Conservation (phyloP, 2,329 filamentous ascomycete species). For the Pestalotiopsis sp. region DNA sequence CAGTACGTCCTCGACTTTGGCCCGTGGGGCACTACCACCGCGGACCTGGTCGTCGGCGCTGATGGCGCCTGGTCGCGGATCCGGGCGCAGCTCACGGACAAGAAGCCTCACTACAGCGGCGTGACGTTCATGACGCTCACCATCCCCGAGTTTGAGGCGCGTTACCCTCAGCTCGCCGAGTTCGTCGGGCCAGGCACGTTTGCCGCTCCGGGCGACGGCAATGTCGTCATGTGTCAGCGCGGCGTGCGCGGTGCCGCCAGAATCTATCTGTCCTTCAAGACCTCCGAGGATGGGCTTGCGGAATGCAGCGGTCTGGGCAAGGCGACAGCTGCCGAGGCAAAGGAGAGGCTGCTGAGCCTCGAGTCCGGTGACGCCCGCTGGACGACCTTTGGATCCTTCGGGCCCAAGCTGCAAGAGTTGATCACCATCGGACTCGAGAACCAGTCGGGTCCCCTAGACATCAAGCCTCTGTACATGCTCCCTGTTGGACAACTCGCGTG, state of each 20-base stretch:
- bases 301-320: constrained; percentile 12
- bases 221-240: constrained; percentile 3
- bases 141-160: background rate
- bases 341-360: constrained; percentile 1
- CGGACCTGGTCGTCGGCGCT: constrained; percentile 37
- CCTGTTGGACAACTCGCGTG: constrained; percentile 23
- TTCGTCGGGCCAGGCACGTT: constrained; percentile 2
- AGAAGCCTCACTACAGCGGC: constrained; percentile 4
- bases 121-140: background rate
- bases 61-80: constrained; percentile 39
- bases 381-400: constrained; percentile 1
- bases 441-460: background rate
- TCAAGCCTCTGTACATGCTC: constrained; percentile 23
- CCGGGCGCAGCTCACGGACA: constrained; percentile 20
- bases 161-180: constrained; percentile 5
- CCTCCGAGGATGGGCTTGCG: constrained; percentile 24
- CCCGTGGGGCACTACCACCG: constrained; percentile 6
- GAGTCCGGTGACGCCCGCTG: background rate
- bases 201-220: background rate
- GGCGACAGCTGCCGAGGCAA: background rate
- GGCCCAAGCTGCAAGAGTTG: constrained; percentile 2
- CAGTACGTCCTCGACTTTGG: constrained; percentile 25
- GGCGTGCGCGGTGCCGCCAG: constrained; percentile 21
- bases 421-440: background rate
- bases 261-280: constrained; percentile 29